These are phyloP conservation scores for Aspergillus novoparasiticus DNA, from an alignment of 2,329 filamentous ascomycete species.

Conservation along the genomic window DNA sequence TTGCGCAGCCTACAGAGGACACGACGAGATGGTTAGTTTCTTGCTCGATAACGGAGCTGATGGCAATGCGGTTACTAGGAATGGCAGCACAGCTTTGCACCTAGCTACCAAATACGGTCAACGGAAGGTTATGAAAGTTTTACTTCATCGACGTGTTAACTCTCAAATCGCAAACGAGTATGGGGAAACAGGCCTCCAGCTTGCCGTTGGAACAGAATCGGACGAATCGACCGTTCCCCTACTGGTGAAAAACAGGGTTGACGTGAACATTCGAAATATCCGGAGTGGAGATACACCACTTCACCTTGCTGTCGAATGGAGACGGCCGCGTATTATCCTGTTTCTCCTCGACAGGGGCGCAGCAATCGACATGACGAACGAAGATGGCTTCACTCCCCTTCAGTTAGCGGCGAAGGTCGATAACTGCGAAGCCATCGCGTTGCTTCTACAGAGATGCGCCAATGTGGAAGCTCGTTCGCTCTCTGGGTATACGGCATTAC, in stretches of 20 bases:
- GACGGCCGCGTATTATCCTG: conserved; percentile 28
- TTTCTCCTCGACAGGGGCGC: conserved; percentile 35
- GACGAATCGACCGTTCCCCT: conserved; percentile 35
- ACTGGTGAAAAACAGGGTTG: conserved; percentile 28
- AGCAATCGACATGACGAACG: conserved; percentile 25
- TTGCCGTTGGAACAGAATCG: conserved; percentile 30
- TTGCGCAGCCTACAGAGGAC: conserved; percentile 32
- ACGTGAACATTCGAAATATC: conserved; percentile 29
- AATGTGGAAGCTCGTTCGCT: conserved; percentile 27
- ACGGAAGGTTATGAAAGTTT: conserved; percentile 28
- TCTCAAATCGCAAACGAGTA: conserved; percentile 19
- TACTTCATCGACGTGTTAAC: conserved; percentile 23
- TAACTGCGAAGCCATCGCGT: conserved; percentile 33
- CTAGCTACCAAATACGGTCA: conserved; percentile 30
- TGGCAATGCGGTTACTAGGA: conserved; percentile 22
- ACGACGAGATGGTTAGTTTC: conserved; percentile 34
- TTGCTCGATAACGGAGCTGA: conserved; percentile 31
- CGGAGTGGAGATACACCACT: conserved; percentile 30
- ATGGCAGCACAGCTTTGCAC: conserved; percentile 38
- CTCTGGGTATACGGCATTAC: conserved; percentile 29
- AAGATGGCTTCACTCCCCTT: conserved; percentile 31
- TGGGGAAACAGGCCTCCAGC: conserved; percentile 27
- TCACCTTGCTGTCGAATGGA: conserved; percentile 29
- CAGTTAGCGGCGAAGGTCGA: conserved; percentile 31
- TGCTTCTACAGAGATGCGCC: conserved; percentile 30